A percentile compares a stretch with the other conserved stretches of the same genome.
phyloP scores from a whole-genome alignment of 2,329 filamentous ascomycete genomes.

The Incumbomyces lentus region DNA sequence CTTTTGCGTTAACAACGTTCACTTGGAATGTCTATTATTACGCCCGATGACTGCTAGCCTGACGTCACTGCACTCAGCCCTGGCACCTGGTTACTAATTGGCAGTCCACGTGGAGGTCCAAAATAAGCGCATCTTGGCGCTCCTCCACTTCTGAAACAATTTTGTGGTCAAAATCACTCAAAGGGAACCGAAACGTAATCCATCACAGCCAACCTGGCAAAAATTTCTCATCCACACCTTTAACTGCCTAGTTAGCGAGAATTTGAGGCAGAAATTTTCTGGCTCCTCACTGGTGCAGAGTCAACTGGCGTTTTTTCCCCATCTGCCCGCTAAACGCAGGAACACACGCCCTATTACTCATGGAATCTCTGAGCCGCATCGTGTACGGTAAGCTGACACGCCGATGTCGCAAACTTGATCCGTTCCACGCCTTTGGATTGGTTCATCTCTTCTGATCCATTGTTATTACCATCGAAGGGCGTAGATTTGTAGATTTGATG shows the following conservation, averaged over 20 bases:
- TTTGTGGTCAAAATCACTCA: too few species aligned
- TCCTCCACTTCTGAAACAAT: too few species aligned
- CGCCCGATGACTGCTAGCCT: too few species aligned
- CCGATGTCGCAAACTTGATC: constrained; percentile 8
- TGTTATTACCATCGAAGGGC: not conserved
- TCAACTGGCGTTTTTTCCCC: constrained; percentile 14
- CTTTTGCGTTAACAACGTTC: too few species aligned
- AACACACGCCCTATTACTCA: constrained; percentile 16
- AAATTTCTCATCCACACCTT: constrained; percentile 4
- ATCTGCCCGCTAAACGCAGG: constrained; percentile 18
- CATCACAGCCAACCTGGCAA: not conserved
- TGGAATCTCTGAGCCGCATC: constrained; percentile 5
- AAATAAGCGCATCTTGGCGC: too few species aligned
- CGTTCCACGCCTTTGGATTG: constrained; percentile 11
- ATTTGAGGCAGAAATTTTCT: constrained; percentile 10
- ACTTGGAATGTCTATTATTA: too few species aligned
- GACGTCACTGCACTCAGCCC: too few species aligned
- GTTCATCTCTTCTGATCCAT: not conserved
- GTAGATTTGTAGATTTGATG: not conserved
- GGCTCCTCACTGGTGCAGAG: constrained; percentile 5
- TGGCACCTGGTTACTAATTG: too few species aligned
- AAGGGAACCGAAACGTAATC: not conserved
- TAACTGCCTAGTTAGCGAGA: constrained; percentile 15
- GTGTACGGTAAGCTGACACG: constrained; percentile 17
- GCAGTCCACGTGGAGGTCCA: too few species aligned